Base-by-base conservation (phyloP, 805 yeast species). In the Ogataea wickerhamii region DNA sequence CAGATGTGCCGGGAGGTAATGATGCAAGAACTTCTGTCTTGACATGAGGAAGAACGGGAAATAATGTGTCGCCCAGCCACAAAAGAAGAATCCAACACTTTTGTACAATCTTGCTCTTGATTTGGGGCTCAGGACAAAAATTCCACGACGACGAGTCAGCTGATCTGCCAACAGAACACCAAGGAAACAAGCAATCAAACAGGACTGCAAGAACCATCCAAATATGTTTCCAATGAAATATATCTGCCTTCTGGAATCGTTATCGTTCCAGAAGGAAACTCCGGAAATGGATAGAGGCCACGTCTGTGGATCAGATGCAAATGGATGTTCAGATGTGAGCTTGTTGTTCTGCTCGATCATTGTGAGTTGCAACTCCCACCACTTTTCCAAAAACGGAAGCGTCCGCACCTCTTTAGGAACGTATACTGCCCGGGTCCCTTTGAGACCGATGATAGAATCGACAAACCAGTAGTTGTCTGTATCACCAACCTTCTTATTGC, bases 271-370 rank as follows among this genome's bases (percentile, higher is more conserved):
- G 71, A 91, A 93, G 1, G 97, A 87, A 27, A 93, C 97, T 51
- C 98, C 98, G 12, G 86, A 76, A 38, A 82, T 61, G 38, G 93
- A 75, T 45, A 86, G 71, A 14, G 98, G 98, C 98, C 98, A 93
- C 6, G 82, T 67, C 47, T 78, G 74, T 2, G 98, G 98, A 45
- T 78, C 80, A 4, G 97, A 87, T 7, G 97, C 96, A 68, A 86
- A 93, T 32, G 98, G 98, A 64, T 93, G 98, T 18, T 85, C 87
- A 12, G 89, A 73, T 2, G 88, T 73, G 48, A 93, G 71, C 50
- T 82, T 80, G 66, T 91, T 93, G 67, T 93, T 93, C 56, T 89
- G 96, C 45, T 79, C 77, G 70, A 93, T 88, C 98, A 93, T 93
- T 43, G 76, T 70, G 21, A 71, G 63, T 66, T 93, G 98, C 45